Percentiles rank a stretch among this genome's conserved stretches.
These are phyloP conservation scores for Saccharum officinarum DNA, from an alignment of 176 grass and related monocot genomes.

Conservation along the genomic window DNA sequence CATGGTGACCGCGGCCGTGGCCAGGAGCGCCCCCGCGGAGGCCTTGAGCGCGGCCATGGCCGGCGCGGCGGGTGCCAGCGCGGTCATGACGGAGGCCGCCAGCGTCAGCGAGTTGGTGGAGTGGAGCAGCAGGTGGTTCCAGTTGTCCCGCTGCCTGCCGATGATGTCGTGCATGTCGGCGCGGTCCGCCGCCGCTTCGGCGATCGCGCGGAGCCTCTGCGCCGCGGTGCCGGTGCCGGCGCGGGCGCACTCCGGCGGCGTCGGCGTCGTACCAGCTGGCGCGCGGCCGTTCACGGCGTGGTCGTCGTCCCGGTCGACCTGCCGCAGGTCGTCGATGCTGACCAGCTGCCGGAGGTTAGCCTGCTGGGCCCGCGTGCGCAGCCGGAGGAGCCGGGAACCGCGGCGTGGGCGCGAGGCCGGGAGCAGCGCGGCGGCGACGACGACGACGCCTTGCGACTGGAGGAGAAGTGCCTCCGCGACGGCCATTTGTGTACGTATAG, in stretches of 20 bases:
- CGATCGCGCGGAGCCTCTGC: slow-evolving; percentile 36
- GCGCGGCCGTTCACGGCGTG: neutral
- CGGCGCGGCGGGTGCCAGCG: slow-evolving; percentile 34
- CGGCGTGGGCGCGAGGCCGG: neutral
- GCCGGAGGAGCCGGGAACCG: neutral
- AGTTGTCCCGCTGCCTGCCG: slow-evolving; percentile 57
- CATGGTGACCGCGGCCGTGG: slow-evolving; percentile 37
- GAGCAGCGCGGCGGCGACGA: neutral
- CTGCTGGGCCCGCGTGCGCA: neutral
- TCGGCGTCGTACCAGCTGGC: neutral
- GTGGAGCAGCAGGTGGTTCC: slow-evolving; percentile 75
- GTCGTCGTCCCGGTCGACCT: neutral
- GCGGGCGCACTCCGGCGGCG: neutral
- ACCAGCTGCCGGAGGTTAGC: neutral
- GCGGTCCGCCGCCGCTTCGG: no score
- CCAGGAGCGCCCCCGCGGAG: slow-evolving; percentile 32
- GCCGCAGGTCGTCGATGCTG: slow-evolving; percentile 18
- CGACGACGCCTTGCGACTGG: neutral
- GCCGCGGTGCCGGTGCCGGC: neutral
- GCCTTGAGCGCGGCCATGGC: slow-evolving; percentile 29
- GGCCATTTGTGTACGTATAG: neutral
- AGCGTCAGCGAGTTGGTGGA: slow-evolving; percentile 61
- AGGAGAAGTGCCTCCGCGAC: neutral
- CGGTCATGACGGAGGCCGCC: slow-evolving; percentile 41
- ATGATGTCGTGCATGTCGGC: slow-evolving; percentile 76